Base-by-base conservation (phyloP, 768 basidiomycete genomes). In the Podaxis sp. region DNA sequence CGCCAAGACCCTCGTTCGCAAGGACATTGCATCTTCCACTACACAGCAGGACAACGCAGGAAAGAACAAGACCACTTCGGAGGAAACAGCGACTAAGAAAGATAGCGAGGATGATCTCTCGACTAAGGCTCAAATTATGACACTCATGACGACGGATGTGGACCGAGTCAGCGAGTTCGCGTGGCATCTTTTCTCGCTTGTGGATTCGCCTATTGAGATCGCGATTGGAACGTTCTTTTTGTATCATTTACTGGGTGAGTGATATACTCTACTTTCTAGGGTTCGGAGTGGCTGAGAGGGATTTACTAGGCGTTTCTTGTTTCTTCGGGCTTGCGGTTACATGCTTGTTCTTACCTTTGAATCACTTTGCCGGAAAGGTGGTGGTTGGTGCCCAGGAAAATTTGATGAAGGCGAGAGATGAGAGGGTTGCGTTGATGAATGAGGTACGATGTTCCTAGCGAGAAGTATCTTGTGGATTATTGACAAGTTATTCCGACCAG, bases 141-240 rank as follows among this genome's bases (percentile, higher is more conserved):
- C 91, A 2, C 82, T 96, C 28, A 95, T 96, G 91, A 95, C 94
- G 5, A 94, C 93, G 4, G 94, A 97, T 65, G 92, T 95, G 28
- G 93, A 95, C 70, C 82, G 94, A 57, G 88, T 95, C 63, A 86
- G 88, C 70, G 91, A 95, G 54, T 91, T 95, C 67, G 74, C 86
- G 1, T 90, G 86, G 85, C 89, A 93, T 69, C 64, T 89, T 55
- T 92, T 90, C 69, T 77, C 88, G 1, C 80, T 93, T 40, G 78
- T 93, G 87, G 90, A 93, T 73, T 82, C 89, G 2, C 90, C 90
- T 0, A 85, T 93, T 56, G 91, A 92, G 71, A 82, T 94, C 62
- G 67, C 79, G 46, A 82, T 95, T 64, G 92, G 91, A 27, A 81
- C 88, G 1, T 66, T 85, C 62, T 87, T 95, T 72, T 72, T 95